Evolutionary conservation across 352 stramenopile genomes (phyloP).

Genomic region (Phytopythium montanum): DNA sequence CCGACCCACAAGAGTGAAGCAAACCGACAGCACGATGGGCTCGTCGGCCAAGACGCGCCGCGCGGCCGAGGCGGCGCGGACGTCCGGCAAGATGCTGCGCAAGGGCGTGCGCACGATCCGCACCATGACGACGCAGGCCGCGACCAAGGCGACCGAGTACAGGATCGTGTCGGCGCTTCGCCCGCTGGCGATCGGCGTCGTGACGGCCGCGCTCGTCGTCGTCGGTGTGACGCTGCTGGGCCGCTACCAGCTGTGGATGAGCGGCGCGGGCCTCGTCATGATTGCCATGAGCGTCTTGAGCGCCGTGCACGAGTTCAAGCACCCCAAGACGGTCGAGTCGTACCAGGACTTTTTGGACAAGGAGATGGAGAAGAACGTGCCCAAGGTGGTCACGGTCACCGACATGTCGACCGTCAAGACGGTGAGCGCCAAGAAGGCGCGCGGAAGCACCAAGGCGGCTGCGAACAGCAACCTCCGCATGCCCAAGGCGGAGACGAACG

Average conservation of each 20-base stretch:
- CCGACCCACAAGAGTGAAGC: not conserved
- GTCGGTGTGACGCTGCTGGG: slow-evolving; percentile 45
- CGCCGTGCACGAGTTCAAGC: slow-evolving; percentile 60
- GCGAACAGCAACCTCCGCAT: not conserved
- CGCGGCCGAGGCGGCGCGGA: slow-evolving; percentile 6
- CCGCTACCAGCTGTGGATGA: slow-evolving; percentile 70
- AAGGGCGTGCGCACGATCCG: slow-evolving; percentile 26
- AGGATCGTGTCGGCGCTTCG: slow-evolving; percentile 17
- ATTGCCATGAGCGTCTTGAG: slow-evolving; percentile 54
- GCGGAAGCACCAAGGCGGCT: slow-evolving; percentile 16
- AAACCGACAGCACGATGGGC: not conserved
- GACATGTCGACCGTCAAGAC: slow-evolving; percentile 35
- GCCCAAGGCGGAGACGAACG: slow-evolving; percentile 15
- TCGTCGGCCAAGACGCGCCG: slow-evolving; percentile 19
- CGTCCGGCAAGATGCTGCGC: slow-evolving; percentile 24
- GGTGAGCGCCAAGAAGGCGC: slow-evolving; percentile 9
- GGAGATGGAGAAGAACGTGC: slow-evolving; percentile 38
- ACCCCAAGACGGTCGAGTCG: slow-evolving; percentile 30
- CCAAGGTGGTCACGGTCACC: slow-evolving; percentile 49
- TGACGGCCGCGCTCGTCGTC: slow-evolving; percentile 39
- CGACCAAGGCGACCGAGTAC: slow-evolving; percentile 17
- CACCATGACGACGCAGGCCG: slow-evolving; percentile 23
- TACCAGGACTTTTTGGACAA: slow-evolving; percentile 59
- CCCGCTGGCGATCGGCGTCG: slow-evolving; percentile 18
- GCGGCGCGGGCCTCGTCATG: slow-evolving; percentile 51